Conservation (phyloP, 108 stramenopile genomes). For the Stephanodiscus minutulus region DNA sequence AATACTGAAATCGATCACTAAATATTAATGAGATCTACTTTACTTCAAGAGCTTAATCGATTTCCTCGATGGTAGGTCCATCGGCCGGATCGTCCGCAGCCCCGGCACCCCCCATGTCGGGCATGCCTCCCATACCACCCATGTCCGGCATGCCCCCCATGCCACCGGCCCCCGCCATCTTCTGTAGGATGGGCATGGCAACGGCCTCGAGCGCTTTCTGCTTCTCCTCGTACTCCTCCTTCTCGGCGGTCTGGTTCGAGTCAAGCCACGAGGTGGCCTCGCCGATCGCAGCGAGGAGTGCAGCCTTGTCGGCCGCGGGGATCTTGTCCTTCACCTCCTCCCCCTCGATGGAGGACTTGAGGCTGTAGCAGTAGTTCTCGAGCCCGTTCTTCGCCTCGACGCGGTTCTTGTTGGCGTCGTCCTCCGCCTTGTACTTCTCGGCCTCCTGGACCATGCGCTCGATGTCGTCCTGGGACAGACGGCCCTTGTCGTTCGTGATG, state of each 20-base stretch:
- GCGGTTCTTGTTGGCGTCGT: conserved; percentile 78
- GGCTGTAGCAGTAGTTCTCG: too few species aligned
- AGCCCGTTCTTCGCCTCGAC: too few species aligned
- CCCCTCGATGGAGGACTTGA: too few species aligned
- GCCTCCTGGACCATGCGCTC: conserved; percentile 99
- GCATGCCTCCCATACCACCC: conserved; percentile 74
- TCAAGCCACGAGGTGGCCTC: too few species aligned
- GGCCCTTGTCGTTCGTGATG: conserved; percentile 99
- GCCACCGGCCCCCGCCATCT: conserved; percentile 54
- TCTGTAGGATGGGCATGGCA: too few species aligned
- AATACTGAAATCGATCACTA: too few species aligned
- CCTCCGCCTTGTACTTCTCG: conserved; percentile 98
- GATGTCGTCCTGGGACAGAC: conserved; percentile 97
- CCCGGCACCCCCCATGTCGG: conserved; percentile 74
- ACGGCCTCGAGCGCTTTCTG: too few species aligned
- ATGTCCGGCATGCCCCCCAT: conserved; percentile 67
- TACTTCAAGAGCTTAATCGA: conserved; percentile 16
- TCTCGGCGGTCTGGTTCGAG: too few species aligned
- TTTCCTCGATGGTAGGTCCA: conserved; percentile 92
- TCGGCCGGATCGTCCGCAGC: conserved; percentile 75
- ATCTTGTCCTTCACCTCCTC: too few species aligned
- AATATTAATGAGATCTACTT: background rate
- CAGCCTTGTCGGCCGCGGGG: too few species aligned
- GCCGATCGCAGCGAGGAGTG: too few species aligned
- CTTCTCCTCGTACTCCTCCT: too few species aligned